These are phyloP conservation scores for Cordyceps pruinosa DNA, from an alignment of 2,329 filamentous ascomycete genomes.

Conservation along the genomic window DNA sequence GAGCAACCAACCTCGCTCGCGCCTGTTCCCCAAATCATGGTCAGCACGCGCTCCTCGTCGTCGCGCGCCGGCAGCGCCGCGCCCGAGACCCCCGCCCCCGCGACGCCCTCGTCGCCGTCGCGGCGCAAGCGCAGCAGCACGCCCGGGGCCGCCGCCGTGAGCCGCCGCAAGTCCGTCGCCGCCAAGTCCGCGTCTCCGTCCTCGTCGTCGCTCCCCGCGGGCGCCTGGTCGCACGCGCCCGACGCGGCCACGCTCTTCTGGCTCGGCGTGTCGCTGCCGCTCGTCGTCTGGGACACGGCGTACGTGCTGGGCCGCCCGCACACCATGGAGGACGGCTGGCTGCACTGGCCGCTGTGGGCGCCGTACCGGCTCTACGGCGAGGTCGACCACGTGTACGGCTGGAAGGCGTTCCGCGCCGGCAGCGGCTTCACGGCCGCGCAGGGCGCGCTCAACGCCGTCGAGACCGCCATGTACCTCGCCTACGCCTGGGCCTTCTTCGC, in stretches of 20 bases:
- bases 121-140: conserved; percentile 28
- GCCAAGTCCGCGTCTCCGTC: neutral
- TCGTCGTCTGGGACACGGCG: conserved; percentile 73
- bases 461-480: conserved; percentile 56
- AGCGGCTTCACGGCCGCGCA: conserved; percentile 77
- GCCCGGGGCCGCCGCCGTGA: too few relatives aligned
- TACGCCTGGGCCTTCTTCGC: conserved; percentile 41
- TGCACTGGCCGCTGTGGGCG: conserved; percentile 65
- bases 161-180: conserved; percentile 4
- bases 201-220: neutral
- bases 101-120: conserved; percentile 15
- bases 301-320: conserved; percentile 77
- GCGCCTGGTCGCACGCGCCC: conserved; percentile 40
- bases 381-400: conserved; percentile 77
- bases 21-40: too few relatives aligned
- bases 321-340: conserved; percentile 69
- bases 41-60: conserved; percentile 31
- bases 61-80: conserved; percentile 25
- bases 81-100: conserved; percentile 17
- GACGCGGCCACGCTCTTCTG: conserved; percentile 51
- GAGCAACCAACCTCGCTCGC: too few relatives aligned
- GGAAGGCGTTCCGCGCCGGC: conserved; percentile 57
- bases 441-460: conserved; percentile 59
- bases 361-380: conserved; percentile 76
- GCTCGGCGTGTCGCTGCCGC: conserved; percentile 66